phyloP scores from a whole-genome alignment of 305 asterid species.

The Fraxinus platypoda region DNA sequence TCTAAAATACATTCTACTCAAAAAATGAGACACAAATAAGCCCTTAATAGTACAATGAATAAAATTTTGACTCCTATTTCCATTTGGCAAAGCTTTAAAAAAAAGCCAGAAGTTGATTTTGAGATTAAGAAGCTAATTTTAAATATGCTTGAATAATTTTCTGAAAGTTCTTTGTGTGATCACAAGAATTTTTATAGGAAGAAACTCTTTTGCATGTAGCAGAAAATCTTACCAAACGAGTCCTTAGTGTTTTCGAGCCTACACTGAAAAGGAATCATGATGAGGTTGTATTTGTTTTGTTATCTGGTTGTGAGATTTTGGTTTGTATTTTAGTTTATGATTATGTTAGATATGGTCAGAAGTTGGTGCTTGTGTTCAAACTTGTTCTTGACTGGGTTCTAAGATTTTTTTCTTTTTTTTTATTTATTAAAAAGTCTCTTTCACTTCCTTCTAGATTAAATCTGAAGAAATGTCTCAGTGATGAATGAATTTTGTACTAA shows the following conservation, averaged over 20 bases:
- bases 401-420: background rate
- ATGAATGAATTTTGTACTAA: conserved; percentile 20
- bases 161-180: background rate
- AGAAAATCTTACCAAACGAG: too few relatives aligned
- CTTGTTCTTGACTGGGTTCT: conserved; percentile 16
- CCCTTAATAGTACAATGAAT: too few relatives aligned
- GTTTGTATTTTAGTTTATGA: conserved; percentile 42
- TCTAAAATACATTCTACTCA: too few relatives aligned
- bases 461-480: conserved; percentile 35
- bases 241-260: background rate
- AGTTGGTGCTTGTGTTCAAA: conserved; percentile 20
- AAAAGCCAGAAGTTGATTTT: conserved; percentile 15
- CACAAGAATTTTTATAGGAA: too few relatives aligned
- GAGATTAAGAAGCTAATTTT: conserved; percentile 21
- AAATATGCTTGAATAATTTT: conserved; percentile 28
- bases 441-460: conserved; percentile 27
- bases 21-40: too few relatives aligned
- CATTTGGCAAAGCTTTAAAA: background rate
- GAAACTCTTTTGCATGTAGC: too few relatives aligned
- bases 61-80: background rate
- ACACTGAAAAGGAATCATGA: background rate
- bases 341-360: conserved; percentile 43
- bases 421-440: conserved; percentile 2
- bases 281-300: conserved; percentile 20
- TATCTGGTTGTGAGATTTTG: conserved; percentile 24